A percentile compares a stretch with the other conserved stretches of the same genome.
These are phyloP conservation scores for Chaetomium globosum DNA, from an alignment of 2,329 filamentous ascomycete genomes.

Conservation along the genomic window DNA sequence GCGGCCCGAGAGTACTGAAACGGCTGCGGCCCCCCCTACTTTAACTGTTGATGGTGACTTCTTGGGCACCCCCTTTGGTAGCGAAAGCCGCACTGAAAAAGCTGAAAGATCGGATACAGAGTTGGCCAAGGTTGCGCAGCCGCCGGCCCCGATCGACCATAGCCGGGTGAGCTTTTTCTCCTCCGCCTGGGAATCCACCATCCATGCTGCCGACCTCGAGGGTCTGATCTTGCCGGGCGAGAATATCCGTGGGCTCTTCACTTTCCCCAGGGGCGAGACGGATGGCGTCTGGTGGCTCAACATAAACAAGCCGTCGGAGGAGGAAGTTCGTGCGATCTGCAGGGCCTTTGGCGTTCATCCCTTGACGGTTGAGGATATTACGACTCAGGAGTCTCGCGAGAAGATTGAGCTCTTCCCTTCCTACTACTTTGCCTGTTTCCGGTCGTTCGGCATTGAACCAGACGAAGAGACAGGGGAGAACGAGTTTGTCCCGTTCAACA, in stretches of 20 bases:
- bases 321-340: constrained; percentile 84
- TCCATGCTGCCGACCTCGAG: constrained; percentile 85
- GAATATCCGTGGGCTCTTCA: constrained; percentile 84
- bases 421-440: constrained; percentile 98
- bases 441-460: constrained; percentile 76
- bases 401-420: constrained; percentile 97
- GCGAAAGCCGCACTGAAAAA: constrained; percentile 56
- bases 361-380: constrained; percentile 93
- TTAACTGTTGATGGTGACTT: constrained; percentile 56
- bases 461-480: constrained; percentile 75
- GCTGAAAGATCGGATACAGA: constrained; percentile 52
- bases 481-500: constrained; percentile 92
- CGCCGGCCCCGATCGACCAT: constrained; percentile 53
- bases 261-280: constrained; percentile 61
- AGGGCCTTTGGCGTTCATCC: constrained; percentile 95
- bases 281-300: constrained; percentile 99
- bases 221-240: constrained; percentile 88
- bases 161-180: constrained; percentile 97
- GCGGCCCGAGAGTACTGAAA: constrained; percentile 46
- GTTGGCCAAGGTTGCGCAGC: constrained; percentile 41
- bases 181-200: constrained; percentile 88
- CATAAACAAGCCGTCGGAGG: constrained; percentile 84
- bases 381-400: constrained; percentile 91
- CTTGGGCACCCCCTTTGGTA: constrained; percentile 54
- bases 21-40: constrained; percentile 36